A percentile compares a stretch with the other conserved stretches of the same genome.
These are phyloP conservation scores for Penicillium soppii DNA, from an alignment of 495 filamentous ascomycete species.

Conservation along the genomic window DNA sequence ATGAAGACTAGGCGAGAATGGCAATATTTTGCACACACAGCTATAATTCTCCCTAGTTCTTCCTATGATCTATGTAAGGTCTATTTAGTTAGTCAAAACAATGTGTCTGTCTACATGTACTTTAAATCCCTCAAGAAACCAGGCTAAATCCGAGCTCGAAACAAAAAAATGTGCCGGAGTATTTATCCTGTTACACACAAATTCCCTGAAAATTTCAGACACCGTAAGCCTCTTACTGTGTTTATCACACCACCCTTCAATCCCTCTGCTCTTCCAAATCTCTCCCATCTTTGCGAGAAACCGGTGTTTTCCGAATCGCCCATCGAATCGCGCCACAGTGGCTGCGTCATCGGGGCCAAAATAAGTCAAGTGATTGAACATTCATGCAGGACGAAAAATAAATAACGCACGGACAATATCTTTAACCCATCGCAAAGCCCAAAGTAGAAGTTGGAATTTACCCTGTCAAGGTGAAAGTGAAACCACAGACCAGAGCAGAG, in stretches of 20 bases:
- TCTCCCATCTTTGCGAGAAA: too few relatives aligned
- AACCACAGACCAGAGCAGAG: constrained; percentile 14
- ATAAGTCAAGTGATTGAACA: constrained; percentile 17
- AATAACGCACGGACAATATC: constrained; percentile 17
- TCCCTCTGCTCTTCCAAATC: neutral
- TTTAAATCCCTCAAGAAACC: too few relatives aligned
- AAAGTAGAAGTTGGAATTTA: neutral
- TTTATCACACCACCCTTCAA: neutral
- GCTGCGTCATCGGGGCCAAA: constrained; percentile 18
- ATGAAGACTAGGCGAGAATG: constrained; percentile 6
- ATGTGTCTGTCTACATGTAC: too few relatives aligned
- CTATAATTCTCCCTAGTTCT: too few relatives aligned
- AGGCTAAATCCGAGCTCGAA: neutral
- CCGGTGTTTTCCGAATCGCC: too few relatives aligned
- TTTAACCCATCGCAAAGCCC: neutral
- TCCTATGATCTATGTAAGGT: too few relatives aligned
- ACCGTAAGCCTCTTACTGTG: neutral
- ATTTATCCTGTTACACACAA: constrained; percentile 9
- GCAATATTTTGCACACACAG: constrained; percentile 4
- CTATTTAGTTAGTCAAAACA: too few relatives aligned
- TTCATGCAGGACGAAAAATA: neutral
- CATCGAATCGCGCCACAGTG: constrained; percentile 9
- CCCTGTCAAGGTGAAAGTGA: neutral
- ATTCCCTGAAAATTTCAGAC: constrained; percentile 7
- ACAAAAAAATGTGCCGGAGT: neutral